These are phyloP conservation scores for Penicillium occitanis DNA, from an alignment of 2,329 filamentous ascomycete species.

Conservation along the genomic window DNA sequence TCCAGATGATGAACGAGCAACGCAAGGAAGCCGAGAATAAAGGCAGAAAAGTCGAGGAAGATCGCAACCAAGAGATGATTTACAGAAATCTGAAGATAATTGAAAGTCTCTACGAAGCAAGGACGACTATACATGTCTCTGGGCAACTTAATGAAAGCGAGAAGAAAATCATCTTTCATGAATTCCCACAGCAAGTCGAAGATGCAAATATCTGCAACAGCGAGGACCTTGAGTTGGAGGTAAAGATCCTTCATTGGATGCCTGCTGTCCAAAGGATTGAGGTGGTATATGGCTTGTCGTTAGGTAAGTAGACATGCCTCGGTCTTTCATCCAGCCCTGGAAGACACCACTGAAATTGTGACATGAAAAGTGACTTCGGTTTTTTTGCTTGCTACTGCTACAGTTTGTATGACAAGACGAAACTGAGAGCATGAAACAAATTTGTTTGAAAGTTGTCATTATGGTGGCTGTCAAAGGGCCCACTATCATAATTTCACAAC, in stretches of 20 bases:
- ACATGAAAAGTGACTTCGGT: neutral
- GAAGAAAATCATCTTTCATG: neutral
- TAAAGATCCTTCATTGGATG: neutral
- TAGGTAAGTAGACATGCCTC: too few relatives aligned
- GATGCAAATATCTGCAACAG: neutral
- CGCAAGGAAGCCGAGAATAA: neutral
- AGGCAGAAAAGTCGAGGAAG: neutral
- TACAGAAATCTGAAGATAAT: neutral
- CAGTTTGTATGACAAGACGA: neutral
- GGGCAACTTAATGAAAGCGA: neutral
- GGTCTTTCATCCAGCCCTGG: neutral
- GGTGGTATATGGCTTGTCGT: neutral
- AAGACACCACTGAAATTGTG: neutral
- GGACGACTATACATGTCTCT: neutral
- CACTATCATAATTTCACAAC: neutral
- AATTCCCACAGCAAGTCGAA: neutral
- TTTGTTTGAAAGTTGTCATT: neutral
- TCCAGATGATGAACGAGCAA: neutral
- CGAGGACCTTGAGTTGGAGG: neutral
- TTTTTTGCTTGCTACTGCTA: neutral
- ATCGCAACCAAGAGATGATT: too few relatives aligned
- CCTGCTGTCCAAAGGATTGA: neutral
- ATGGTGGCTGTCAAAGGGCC: neutral
- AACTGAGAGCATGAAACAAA: neutral
- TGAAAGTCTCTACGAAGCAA: neutral